phyloP scores from a whole-genome alignment of 164 flowering plant species.

The Platanus orientalis region DNA sequence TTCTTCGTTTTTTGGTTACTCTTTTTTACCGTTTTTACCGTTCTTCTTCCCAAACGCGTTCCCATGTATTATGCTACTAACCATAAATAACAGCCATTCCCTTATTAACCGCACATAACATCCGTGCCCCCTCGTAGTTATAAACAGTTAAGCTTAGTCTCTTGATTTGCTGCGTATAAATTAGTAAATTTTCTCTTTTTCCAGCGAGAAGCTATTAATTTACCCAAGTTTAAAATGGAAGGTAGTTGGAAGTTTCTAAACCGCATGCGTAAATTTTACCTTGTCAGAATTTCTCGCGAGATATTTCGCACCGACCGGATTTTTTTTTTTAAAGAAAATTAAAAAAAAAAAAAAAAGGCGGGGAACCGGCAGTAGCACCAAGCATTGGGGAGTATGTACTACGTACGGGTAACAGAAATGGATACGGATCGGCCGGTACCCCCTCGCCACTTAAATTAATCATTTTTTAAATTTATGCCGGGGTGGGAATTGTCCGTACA shows the following conservation, averaged over 20 bases:
- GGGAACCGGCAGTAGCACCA: too few species aligned
- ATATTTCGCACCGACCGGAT: constrained; percentile 1
- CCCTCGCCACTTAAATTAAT: background rate
- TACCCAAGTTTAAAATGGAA: background rate
- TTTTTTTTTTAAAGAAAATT: too few species aligned
- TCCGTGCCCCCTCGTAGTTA: too few species aligned
- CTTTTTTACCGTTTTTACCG: constrained; percentile 10
- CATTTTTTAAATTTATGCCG: too few species aligned
- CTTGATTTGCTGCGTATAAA: too few species aligned
- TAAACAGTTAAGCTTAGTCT: too few species aligned
- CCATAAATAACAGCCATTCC: too few species aligned
- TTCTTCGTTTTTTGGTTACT: constrained; percentile 10
- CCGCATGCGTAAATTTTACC: background rate
- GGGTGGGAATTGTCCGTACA: constrained; percentile 25
- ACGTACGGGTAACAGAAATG: constrained; percentile 46
- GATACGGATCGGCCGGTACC: constrained; percentile 35
- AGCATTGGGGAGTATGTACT: constrained; percentile 49
- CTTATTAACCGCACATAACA: too few species aligned
- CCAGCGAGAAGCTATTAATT: too few species aligned
- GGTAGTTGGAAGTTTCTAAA: background rate
- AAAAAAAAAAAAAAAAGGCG: background rate
- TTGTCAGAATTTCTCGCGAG: background rate
- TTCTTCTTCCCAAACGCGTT: constrained; percentile 8
- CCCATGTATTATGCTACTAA: too few species aligned
- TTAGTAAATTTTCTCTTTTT: too few species aligned